Evolutionary conservation across 2,329 filamentous ascomycete genomes (phyloP).

Genomic region (Ophiostoma sp.): DNA sequence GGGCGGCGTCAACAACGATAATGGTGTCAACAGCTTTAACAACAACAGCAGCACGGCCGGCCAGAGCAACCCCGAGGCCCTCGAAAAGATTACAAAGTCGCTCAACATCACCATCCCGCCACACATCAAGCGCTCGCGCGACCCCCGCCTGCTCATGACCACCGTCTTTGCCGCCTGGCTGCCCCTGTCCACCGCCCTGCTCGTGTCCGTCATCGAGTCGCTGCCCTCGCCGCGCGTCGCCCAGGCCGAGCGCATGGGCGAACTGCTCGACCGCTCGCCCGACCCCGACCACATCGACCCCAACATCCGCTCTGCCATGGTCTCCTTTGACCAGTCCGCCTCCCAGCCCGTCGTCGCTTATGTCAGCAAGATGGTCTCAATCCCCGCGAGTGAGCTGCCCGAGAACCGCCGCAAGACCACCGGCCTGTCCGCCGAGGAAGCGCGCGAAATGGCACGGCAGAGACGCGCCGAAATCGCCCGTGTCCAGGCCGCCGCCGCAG

Average conservation of each 20-base stretch:
- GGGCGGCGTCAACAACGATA: conserved; percentile 51
- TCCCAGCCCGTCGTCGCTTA: conserved; percentile 83
- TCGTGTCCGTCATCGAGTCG: conserved; percentile 91
- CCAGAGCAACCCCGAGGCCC: conserved; percentile 72
- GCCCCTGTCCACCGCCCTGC: conserved; percentile 81
- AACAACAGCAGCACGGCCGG: conserved; percentile 37
- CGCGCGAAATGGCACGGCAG: conserved; percentile 75
- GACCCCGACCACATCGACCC: conserved; percentile 66
- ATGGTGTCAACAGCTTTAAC: background rate
- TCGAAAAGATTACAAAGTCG: conserved; percentile 95
- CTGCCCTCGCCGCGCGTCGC: conserved; percentile 77
- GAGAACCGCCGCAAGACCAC: conserved; percentile 67
- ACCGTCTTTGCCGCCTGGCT: conserved; percentile 87
- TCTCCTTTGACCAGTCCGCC: conserved; percentile 65
- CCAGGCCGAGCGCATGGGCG: conserved; percentile 73
- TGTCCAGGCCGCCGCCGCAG: conserved; percentile 53
- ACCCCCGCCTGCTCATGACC: conserved; percentile 76
- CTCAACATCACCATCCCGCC: conserved; percentile 75
- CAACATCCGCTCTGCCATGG: conserved; percentile 71
- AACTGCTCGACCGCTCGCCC: conserved; percentile 72
- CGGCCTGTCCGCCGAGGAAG: conserved; percentile 81
- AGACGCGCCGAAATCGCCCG: conserved; percentile 85
- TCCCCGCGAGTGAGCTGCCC: conserved; percentile 86
- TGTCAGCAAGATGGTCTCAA: conserved; percentile 96
- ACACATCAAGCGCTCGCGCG: conserved; percentile 78